Evolutionary conservation across 768 basidiomycete species (phyloP).

Genomic region (Vararia minispora): DNA sequence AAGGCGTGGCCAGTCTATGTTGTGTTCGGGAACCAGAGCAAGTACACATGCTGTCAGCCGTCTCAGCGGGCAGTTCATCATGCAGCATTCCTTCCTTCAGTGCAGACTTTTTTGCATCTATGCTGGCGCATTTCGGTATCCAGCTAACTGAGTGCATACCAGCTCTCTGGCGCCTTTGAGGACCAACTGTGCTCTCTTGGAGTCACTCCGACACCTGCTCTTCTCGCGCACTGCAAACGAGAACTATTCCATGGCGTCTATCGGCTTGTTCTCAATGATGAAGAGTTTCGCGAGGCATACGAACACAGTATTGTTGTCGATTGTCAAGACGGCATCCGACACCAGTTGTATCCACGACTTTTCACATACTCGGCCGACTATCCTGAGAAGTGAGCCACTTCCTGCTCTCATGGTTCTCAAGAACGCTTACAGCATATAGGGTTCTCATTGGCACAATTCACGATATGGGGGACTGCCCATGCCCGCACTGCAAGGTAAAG

Average conservation of each 20-base stretch:
- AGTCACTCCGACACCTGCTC: conserved; percentile 1
- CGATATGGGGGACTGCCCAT: conserved; percentile 22
- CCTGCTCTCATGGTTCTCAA: not conserved
- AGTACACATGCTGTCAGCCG: conserved; percentile 24
- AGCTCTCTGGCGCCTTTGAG: conserved; percentile 25
- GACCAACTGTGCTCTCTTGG: no score
- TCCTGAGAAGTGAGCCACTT: conserved; percentile 21
- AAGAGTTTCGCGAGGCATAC: conserved; percentile 16
- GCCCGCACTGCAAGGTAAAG: conserved; percentile 19
- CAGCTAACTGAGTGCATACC: not conserved
- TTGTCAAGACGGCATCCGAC: conserved; percentile 17
- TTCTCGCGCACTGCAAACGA: conserved; percentile 22
- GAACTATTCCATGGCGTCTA: conserved; percentile 21
- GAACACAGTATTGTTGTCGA: conserved; percentile 16
- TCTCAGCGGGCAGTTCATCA: conserved; percentile 26
- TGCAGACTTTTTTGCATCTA: conserved; percentile 11
- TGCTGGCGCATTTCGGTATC: conserved; percentile 2
- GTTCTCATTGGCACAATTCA: conserved; percentile 19
- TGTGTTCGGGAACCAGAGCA: conserved; percentile 29
- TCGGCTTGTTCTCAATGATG: conserved; percentile 11
- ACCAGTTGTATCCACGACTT: conserved; percentile 16
- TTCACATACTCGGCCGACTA: conserved; percentile 22
- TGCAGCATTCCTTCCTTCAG: conserved; percentile 31
- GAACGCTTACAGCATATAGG: conserved; percentile 7
- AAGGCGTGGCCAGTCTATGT: conserved; percentile 29